phyloP scores from a whole-genome alignment of 2,329 filamentous ascomycete genomes.

The Amylocarpus encephaloides region DNA sequence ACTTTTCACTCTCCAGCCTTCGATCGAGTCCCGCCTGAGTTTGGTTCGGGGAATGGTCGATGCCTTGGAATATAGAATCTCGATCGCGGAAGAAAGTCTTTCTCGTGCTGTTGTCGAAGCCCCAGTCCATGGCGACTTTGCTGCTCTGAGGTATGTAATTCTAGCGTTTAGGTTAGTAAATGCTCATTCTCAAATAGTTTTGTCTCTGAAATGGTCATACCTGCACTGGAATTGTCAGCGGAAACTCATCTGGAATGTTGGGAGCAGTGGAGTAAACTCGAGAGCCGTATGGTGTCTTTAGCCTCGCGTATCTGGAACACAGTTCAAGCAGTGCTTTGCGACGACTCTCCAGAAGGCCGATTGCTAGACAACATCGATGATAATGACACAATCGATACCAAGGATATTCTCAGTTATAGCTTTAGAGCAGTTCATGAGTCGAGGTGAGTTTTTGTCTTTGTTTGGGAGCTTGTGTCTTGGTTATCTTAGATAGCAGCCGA shows the following conservation, averaged over 20 bases:
- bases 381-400: constrained; percentile 67
- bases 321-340: constrained; percentile 74
- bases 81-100: constrained; percentile 57
- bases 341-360: constrained; percentile 91
- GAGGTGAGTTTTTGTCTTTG: constrained; percentile 47
- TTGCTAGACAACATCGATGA: constrained; percentile 71
- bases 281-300: constrained; percentile 50
- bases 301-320: constrained; percentile 69
- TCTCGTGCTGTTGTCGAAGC: constrained; percentile 58
- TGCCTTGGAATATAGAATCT: constrained; percentile 59
- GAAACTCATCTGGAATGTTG: constrained; percentile 1
- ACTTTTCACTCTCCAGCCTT: constrained; percentile 51
- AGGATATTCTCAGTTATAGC: constrained; percentile 87
- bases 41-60: constrained; percentile 53
- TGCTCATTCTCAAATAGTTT: constrained; percentile 16
- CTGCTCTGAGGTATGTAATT: constrained; percentile 51
- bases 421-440: constrained; percentile 94
- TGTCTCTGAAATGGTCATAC: constrained; percentile 23
- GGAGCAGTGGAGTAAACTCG: constrained; percentile 28
- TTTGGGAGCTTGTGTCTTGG: too few species aligned
- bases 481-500: too few species aligned
- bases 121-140: constrained; percentile 65
- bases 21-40: constrained; percentile 37
- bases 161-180: neutral
- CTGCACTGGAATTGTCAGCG: constrained; percentile 7